Conservation (phyloP, 2,329 filamentous ascomycete genomes). For the Aspergillus novofumigatus region DNA sequence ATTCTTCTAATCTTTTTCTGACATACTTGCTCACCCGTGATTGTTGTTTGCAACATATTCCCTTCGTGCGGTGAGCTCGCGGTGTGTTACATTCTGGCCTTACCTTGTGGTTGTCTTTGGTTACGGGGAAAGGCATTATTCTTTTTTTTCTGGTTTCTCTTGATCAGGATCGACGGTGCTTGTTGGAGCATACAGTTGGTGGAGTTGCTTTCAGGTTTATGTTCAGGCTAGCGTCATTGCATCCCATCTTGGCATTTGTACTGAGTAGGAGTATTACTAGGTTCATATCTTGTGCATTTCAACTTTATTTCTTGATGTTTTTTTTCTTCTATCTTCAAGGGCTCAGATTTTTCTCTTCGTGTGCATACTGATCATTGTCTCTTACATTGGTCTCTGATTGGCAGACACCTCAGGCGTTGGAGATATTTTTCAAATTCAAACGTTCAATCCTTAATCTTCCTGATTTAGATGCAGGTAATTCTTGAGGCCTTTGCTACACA, state of each 20-base stretch:
- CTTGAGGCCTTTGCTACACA: too few species aligned
- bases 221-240: neutral
- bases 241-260: neutral
- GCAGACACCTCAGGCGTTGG: neutral
- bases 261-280: neutral
- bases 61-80: neutral
- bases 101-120: neutral
- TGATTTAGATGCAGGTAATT: too few species aligned
- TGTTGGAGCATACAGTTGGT: slow-evolving; percentile 11
- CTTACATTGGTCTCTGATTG: neutral
- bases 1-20: slow-evolving; percentile 2
- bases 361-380: neutral
- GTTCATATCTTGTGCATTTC: neutral
- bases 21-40: neutral
- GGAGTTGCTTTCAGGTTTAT: slow-evolving; percentile 10
- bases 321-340: neutral
- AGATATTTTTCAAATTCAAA: neutral
- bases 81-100: slow-evolving; percentile 1
- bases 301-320: neutral
- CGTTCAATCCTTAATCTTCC: neutral
- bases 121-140: slow-evolving; percentile 5
- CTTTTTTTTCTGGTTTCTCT: slow-evolving; percentile 1
- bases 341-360: neutral
- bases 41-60: neutral
- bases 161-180: slow-evolving; percentile 8